Evolutionary conservation across 148 eudicot species (phyloP).

Genomic region (Dianthus caryophyllus): DNA sequence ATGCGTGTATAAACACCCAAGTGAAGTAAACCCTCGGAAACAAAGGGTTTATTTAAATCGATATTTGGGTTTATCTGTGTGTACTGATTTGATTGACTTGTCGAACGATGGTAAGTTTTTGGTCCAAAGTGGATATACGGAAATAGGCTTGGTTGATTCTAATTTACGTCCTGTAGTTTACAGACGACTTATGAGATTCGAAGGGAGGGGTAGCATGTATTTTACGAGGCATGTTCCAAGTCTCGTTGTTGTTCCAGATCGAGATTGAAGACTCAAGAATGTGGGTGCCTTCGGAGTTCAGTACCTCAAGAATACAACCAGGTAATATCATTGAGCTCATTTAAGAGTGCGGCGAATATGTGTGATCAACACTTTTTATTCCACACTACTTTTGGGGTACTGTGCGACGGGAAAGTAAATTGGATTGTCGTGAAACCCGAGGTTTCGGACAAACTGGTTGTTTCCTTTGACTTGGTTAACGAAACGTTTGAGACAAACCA

Average conservation of each 20-base stretch:
- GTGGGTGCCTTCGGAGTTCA: too few relatives aligned
- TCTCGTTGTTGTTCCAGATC: conserved; percentile 6
- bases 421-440: too few relatives aligned
- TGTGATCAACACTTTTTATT: too few relatives aligned
- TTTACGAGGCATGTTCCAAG: conserved; percentile 11
- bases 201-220: not conserved
- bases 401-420: too few relatives aligned
- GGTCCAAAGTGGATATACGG: not conserved
- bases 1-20: too few relatives aligned
- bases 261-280: too few relatives aligned
- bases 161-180: not conserved
- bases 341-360: too few relatives aligned
- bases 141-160: not conserved
- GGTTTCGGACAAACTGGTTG: not conserved
- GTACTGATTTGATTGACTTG: not conserved
- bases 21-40: not conserved
- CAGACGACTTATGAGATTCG: not conserved
- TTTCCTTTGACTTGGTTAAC: conserved; percentile 13
- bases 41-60: not conserved
- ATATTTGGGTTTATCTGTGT: not conserved
- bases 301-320: too few relatives aligned
- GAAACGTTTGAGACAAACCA: not conserved
- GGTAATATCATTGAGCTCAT: too few relatives aligned
- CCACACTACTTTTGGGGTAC: too few relatives aligned
- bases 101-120: conserved; percentile 8